Base-by-base conservation (phyloP, 2,329 filamentous ascomycete species). In the Thielaviopsis musarum region DNA sequence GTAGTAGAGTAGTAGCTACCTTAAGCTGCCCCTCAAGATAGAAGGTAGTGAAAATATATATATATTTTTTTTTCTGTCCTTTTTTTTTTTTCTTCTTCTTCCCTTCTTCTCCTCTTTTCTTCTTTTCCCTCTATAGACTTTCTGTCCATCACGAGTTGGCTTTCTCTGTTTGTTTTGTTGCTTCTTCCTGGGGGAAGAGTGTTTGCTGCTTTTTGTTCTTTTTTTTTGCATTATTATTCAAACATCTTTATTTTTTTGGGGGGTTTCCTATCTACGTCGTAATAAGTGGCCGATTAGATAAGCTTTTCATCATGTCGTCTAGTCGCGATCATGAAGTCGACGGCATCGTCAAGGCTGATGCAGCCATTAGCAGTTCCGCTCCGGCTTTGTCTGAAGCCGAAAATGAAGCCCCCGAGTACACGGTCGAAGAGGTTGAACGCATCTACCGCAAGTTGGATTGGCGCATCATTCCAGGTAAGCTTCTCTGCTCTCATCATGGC, bases 371-470 rank as follows among this genome's bases (percentile, higher is more conserved):
- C 10, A 34, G 30, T 7, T 10, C 30, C 30, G 30, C 30, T 34
- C 24, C 38, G 10, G 19, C 15, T n/a, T 56, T 49, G 30, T 22
- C 59, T 59, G 62, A 55, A 55, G 60, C 56, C 51, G 56, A 60
- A 34, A 34, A 34, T 34, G 30, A 34, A 34, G 30, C 10, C 5
- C 30, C 65, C n/a, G 69, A 77, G 62, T 81, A 78, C 61, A 73
- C 76, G 61, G 66, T 74, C 34, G 75, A 76, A 65, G 74, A 74
- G 49, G 72, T 81, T 52, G 79, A 82, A 66, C 69, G 71, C 49
- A 76, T 82, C 51, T 82, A 82, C 69, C 70, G 69, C 64, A 81
- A 80, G 67, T 73, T 82, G 54, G 80, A 83, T 67, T 68, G 70
- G 26, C 77, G 80, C 65, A 82, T 83, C 66, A 82, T 83, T 63